Conservation (phyloP, 148 eudicot species). For the Mesembryanthemum crystallinum region DNA sequence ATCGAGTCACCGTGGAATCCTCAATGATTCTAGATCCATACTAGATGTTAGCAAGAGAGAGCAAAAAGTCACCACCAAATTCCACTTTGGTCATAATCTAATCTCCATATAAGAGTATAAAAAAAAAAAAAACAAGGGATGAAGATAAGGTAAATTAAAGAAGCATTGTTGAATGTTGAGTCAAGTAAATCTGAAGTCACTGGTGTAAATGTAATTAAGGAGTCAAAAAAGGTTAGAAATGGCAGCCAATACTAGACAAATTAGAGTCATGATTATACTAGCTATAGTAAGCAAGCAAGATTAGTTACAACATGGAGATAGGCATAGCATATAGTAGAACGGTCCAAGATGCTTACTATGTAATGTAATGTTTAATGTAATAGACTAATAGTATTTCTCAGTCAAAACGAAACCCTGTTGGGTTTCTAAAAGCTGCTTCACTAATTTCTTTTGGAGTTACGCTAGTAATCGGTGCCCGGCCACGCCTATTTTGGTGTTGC, state of each 20-base stretch:
- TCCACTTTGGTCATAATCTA: too few relatives aligned
- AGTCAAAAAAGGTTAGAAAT: slow-evolving; percentile 23
- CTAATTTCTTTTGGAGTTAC: slow-evolving; percentile 21
- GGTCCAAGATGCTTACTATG: slow-evolving; percentile 35
- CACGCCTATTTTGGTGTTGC: background rate
- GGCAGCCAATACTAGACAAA: slow-evolving; percentile 31
- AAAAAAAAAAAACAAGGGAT: too few relatives aligned
- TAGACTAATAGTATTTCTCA: background rate
- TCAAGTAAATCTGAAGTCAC: slow-evolving; percentile 6
- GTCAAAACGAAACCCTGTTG: slow-evolving; percentile 14
- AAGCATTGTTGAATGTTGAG: background rate
- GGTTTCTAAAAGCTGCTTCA: slow-evolving; percentile 19
- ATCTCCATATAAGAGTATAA: too few relatives aligned
- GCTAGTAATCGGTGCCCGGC: background rate
- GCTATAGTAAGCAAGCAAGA: slow-evolving; percentile 18
- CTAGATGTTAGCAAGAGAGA: too few relatives aligned
- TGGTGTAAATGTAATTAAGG: slow-evolving; percentile 14
- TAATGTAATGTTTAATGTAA: slow-evolving; percentile 14
- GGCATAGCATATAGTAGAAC: slow-evolving; percentile 8
- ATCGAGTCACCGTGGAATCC: too few relatives aligned
- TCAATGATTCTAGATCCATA: too few relatives aligned
- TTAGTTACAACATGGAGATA: slow-evolving; percentile 4
- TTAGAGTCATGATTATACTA: slow-evolving; percentile 27
- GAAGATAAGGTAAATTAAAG: too few relatives aligned
- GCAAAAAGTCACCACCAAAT: too few relatives aligned